Conservation (phyloP, 495 filamentous ascomycete genomes). For the Podospora australis region DNA sequence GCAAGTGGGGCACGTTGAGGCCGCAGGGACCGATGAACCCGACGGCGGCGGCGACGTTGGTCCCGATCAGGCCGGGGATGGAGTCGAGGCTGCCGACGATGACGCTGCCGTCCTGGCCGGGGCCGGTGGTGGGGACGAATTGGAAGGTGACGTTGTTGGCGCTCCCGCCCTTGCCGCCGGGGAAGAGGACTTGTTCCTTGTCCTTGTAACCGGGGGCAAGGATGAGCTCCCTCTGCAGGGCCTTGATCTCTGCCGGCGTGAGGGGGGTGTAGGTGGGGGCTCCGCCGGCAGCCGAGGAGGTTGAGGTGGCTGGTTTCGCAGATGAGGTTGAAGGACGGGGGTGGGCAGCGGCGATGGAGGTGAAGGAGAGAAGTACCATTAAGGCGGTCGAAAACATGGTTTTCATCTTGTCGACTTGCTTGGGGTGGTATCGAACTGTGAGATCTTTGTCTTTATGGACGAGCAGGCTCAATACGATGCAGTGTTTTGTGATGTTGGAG, state of each 20-base stretch:
- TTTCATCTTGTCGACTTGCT: no score
- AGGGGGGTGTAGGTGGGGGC: constrained; percentile 10
- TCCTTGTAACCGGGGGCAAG: constrained; percentile 15
- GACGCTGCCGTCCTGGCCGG: constrained; percentile 28
- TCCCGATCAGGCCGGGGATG: constrained; percentile 39
- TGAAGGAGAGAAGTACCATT: no score
- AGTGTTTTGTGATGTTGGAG: no score
- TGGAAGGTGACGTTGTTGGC: constrained; percentile 28
- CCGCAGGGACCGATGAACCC: constrained; percentile 43
- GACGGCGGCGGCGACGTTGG: constrained; percentile 28
- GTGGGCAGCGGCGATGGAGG: no score
- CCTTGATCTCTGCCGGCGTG: constrained; percentile 11
- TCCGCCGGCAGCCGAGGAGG: constrained; percentile 3
- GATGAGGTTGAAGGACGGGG: no score
- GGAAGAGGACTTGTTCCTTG: constrained; percentile 13
- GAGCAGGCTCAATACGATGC: no score
- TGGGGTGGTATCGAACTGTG: no score
- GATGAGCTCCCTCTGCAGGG: constrained; percentile 10
- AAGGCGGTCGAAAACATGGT: no score
- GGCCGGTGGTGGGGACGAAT: constrained; percentile 19
- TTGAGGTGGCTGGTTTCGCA: constrained; percentile 1
- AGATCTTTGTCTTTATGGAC: no score
- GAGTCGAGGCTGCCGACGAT: constrained; percentile 32
- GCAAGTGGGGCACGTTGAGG: constrained; percentile 41
- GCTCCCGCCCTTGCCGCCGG: constrained; percentile 7